These are phyloP conservation scores for Kingdonia uniflora DNA, from an alignment of 164 flowering plant genomes.

Conservation along the genomic window DNA sequence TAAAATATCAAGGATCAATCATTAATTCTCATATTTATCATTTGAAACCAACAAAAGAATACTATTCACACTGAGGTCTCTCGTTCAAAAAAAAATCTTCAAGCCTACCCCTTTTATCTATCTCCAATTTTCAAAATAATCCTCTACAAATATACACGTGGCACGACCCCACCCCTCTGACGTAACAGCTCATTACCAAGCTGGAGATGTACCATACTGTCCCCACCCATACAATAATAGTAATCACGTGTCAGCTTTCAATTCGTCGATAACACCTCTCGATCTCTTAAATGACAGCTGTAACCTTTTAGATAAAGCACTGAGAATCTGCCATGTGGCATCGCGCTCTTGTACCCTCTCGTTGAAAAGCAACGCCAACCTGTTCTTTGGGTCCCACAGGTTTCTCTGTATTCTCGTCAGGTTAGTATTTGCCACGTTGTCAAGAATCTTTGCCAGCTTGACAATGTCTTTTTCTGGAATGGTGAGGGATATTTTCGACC, in stretches of 20 bases:
- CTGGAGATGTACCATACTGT: slow-evolving; percentile 2
- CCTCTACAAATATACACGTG: no score
- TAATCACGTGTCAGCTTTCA: slow-evolving; percentile 10
- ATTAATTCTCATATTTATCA: no score
- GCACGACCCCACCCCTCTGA: not conserved
- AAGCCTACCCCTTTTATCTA: no score
- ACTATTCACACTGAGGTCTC: no score
- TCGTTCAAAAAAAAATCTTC: no score
- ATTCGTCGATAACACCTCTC: slow-evolving; percentile 11
- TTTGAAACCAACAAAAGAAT: no score
- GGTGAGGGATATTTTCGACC: slow-evolving; percentile 72
- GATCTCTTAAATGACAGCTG: slow-evolving; percentile 25
- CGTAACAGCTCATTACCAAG: not conserved
- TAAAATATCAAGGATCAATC: no score
- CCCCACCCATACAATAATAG: not conserved
- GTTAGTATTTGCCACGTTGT: slow-evolving; percentile 63
- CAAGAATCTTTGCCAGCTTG: slow-evolving; percentile 41
- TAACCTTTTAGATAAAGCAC: slow-evolving; percentile 22
- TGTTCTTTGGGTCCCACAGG: slow-evolving; percentile 43
- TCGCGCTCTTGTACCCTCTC: slow-evolving; percentile 38
- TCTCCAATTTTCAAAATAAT: no score
- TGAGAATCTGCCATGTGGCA: slow-evolving; percentile 85
- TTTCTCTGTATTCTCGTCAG: slow-evolving; percentile 49
- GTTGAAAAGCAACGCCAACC: slow-evolving; percentile 53
- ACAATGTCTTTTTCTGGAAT: slow-evolving; percentile 66